Conservation (phyloP, 2,329 filamentous ascomycete genomes). For the Trichoderma sp. region DNA sequence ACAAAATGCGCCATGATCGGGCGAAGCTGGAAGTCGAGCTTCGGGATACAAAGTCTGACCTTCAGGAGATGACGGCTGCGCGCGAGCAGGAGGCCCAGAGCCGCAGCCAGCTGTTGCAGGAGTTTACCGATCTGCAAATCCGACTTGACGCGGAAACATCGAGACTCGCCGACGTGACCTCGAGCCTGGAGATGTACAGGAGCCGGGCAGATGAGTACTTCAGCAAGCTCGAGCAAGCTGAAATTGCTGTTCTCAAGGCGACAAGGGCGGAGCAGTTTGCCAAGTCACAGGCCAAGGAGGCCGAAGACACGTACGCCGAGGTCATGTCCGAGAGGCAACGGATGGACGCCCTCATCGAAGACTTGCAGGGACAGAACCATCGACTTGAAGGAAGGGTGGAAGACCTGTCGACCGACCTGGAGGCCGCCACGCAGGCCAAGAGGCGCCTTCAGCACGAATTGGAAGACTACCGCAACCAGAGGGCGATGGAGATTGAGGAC, state of each 20-base stretch:
- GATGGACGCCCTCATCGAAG: constrained; percentile 84
- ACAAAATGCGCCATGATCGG: constrained; percentile 81
- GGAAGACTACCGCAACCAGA: constrained; percentile 93
- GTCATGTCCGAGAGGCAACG: constrained; percentile 92
- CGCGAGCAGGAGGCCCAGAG: constrained; percentile 87
- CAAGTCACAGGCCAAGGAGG: constrained; percentile 83
- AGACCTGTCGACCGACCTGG: constrained; percentile 86
- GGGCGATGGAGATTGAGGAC: constrained; percentile 95
- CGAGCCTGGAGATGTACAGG: constrained; percentile 88
- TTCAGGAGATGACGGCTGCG: constrained; percentile 75
- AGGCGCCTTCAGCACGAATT: constrained; percentile 95
- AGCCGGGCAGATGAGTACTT: constrained; percentile 94
- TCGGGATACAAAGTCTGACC: constrained; percentile 78
- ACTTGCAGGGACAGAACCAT: constrained; percentile 86
- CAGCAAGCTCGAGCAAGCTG: constrained; percentile 92
- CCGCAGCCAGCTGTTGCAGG: constrained; percentile 83
- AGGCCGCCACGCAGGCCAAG: constrained; percentile 83
- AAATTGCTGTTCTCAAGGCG: constrained; percentile 92
- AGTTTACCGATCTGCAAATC: constrained; percentile 92
- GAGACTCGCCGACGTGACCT: constrained; percentile 78
- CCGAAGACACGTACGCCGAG: constrained; percentile 85
- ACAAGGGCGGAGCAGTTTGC: constrained; percentile 91
- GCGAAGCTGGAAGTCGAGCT: constrained; percentile 81
- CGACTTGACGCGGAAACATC: constrained; percentile 86
- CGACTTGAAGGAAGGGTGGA: constrained; percentile 88